phyloP scores from a whole-genome alignment of 139 green algal genomes.

The Spirogloea muscicola region DNA sequence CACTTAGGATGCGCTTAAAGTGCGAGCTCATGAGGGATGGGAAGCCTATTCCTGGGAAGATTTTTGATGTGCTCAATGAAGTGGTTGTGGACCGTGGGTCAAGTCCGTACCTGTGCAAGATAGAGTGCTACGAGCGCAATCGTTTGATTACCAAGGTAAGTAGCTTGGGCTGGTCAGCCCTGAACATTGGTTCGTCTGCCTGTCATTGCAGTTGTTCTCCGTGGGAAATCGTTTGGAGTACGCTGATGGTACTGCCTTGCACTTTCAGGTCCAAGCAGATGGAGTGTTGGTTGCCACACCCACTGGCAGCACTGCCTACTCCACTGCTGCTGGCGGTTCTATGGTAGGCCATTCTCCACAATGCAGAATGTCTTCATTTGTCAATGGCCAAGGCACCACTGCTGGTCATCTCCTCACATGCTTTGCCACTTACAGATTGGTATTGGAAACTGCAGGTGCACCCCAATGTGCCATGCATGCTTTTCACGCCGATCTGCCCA shows the following conservation, averaged over 20 bases:
- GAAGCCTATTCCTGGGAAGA: conserved; percentile 47
- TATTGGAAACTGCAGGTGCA: too few species aligned
- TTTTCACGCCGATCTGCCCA: conserved; percentile 60
- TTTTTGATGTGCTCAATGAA: conserved; percentile 54
- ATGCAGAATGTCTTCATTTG: too few species aligned
- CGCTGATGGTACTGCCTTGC: not conserved
- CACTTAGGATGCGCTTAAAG: conserved; percentile 89
- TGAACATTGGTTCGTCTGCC: too few species aligned
- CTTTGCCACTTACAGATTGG: too few species aligned
- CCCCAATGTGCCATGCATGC: conserved; percentile 58
- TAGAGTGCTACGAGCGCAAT: conserved; percentile 59
- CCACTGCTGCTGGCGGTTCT: conserved; percentile 73
- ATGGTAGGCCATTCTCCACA: too few species aligned
- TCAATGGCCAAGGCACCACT: too few species aligned
- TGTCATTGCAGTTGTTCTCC: too few species aligned
- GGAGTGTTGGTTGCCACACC: conserved; percentile 92
- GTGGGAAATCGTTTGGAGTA: not conserved
- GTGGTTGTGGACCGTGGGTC: conserved; percentile 57
- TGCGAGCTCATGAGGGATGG: conserved; percentile 69
- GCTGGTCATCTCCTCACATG: too few species aligned
- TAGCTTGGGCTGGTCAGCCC: too few species aligned
- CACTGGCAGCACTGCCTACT: conserved; percentile 93
- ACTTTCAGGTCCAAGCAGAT: conserved; percentile 66
- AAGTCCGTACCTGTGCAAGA: conserved; percentile 57
- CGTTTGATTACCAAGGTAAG: conserved; percentile 56